phyloP scores from a whole-genome alignment of 2,329 filamentous ascomycete species.

The Beauveria pseudobassiana region DNA sequence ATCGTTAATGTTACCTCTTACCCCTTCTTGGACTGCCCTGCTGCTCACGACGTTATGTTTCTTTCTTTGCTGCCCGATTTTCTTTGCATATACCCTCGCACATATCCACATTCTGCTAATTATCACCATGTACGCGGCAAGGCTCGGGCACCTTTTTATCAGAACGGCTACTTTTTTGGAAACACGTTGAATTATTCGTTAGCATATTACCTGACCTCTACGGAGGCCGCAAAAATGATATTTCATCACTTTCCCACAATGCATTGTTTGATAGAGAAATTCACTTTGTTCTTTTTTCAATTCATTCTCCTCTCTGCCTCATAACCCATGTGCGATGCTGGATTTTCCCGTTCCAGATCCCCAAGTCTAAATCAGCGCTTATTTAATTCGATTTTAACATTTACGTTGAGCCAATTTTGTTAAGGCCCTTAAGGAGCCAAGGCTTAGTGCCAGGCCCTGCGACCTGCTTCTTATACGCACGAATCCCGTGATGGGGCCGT shows the following conservation, averaged over 20 bases:
- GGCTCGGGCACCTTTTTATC: background rate
- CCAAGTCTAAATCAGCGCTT: slow-evolving; percentile 11
- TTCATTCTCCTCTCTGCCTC: background rate
- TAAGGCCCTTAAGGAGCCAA: slow-evolving; percentile 94
- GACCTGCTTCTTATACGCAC: slow-evolving; percentile 96
- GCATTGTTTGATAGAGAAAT: background rate
- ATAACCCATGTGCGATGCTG: background rate
- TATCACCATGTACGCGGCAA: background rate
- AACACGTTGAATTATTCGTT: background rate
- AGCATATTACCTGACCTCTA: background rate
- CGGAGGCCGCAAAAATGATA: background rate
- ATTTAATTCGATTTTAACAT: slow-evolving; percentile 1
- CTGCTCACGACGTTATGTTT: background rate
- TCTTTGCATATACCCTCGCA: slow-evolving; percentile 7
- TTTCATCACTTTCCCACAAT: background rate
- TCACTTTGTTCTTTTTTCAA: background rate
- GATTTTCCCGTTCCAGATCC: background rate
- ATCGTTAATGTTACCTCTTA: slow-evolving; percentile 26
- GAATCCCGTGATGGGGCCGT: slow-evolving; percentile 93
- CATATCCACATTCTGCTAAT: background rate
- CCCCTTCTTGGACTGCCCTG: background rate
- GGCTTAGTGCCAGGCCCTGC: slow-evolving; percentile 85
- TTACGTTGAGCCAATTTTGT: slow-evolving; percentile 55
- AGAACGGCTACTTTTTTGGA: background rate
- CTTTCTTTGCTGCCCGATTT: background rate